A percentile compares a stretch with the other conserved stretches of the same genome.
phyloP scores from a whole-genome alignment of 1,284 basidiomycete genomes.

The Malassezia pachydermatis region DNA sequence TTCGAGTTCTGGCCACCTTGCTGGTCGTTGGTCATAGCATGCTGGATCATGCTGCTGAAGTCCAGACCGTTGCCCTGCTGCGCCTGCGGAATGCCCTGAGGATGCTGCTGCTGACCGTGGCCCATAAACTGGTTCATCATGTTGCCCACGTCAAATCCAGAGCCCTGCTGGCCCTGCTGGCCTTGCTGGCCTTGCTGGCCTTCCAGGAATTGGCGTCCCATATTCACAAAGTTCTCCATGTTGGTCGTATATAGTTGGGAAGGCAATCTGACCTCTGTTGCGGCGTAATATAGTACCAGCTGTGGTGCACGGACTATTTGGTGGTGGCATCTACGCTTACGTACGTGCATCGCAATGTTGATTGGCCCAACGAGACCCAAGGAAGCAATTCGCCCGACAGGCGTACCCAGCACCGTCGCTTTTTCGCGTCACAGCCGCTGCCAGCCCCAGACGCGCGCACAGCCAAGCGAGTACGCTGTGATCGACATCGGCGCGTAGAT shows the following conservation, averaged over 20 bases:
- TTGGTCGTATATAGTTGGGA: too few species aligned
- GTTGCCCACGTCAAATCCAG: neutral
- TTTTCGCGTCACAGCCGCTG: too few species aligned
- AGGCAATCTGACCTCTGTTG: too few species aligned
- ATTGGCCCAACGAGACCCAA: neutral
- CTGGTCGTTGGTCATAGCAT: neutral
- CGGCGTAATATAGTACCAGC: too few species aligned
- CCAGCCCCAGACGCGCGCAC: too few species aligned
- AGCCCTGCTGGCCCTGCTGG: slow-evolving; percentile 1
- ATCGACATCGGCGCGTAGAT: too few species aligned
- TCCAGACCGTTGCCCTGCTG: neutral
- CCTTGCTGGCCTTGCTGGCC: slow-evolving; percentile 1
- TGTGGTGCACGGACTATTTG: neutral
- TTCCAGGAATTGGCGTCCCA: slow-evolving; percentile 16
- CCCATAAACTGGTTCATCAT: neutral
- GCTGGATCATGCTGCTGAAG: neutral
- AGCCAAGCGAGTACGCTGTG: too few species aligned
- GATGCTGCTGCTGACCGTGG: neutral
- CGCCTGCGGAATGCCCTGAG: neutral
- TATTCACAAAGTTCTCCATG: slow-evolving; percentile 21
- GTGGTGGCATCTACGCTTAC: neutral
- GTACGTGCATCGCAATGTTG: neutral
- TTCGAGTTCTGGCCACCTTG: slow-evolving; percentile 5
- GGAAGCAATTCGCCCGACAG: too few species aligned
- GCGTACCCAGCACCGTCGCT: too few species aligned